Percentiles rank a stretch among this genome's conserved stretches.
phyloP scores from a whole-genome alignment of 257 asterid species.

The Solanum pinnatisectum region DNA sequence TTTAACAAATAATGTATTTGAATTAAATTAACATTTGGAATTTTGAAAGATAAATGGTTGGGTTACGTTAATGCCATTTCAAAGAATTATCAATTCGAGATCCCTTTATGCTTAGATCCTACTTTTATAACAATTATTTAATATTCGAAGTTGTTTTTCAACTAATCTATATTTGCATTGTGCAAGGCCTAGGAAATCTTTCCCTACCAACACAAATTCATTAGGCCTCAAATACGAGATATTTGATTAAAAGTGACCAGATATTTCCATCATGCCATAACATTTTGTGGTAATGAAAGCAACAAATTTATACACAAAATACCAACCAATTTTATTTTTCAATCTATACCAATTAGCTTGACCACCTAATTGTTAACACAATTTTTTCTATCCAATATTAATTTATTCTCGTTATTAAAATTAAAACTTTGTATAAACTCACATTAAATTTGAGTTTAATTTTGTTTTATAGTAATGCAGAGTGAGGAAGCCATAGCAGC shows the following conservation, averaged over 20 bases:
- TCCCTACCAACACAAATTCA: background rate
- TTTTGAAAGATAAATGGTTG: background rate
- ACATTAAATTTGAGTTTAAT: background rate
- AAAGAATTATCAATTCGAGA: background rate
- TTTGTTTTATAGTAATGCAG: background rate
- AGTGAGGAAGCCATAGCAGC: background rate
- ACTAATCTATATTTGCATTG: background rate
- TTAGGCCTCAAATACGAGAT: background rate
- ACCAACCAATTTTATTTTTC: no score
- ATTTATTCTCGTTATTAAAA: background rate
- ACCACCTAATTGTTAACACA: background rate
- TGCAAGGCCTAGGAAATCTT: background rate
- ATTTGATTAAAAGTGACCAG: background rate
- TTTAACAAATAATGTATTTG: background rate
- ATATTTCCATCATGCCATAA: background rate
- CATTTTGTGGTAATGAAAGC: background rate
- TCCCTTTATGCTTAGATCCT: background rate
- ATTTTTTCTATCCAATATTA: background rate
- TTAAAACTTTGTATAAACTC: no score
- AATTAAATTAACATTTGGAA: background rate
- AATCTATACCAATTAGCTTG: no score
- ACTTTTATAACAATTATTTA: background rate
- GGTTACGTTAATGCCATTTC: background rate
- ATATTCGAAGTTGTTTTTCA: background rate
- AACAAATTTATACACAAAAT: background rate